Evolutionary conservation across 2,329 filamentous ascomycete genomes (phyloP), one percentile per base, ranked within the genome.

Genomic region (Fusarium marasasianum): DNA sequence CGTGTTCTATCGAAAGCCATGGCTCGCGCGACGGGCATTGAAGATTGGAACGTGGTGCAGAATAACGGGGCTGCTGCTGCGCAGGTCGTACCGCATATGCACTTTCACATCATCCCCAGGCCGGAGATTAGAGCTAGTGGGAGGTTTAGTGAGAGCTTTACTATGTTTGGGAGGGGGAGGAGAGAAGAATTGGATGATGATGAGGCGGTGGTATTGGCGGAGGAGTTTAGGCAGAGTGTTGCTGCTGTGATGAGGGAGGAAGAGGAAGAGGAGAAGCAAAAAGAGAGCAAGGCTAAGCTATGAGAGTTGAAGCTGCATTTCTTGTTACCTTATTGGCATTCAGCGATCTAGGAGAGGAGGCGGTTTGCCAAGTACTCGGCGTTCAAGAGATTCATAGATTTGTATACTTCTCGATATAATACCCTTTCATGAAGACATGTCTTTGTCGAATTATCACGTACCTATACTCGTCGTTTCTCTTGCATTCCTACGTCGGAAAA

Each of bases 21-120:
- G 43, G 88, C 91, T 38, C 87, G 86, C 58, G 90, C 91, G 2
- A 93, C 92, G 6, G 92, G 91, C 15, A 89, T 94, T 4, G 87
- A 87, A 57, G 95, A 98, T 83, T 98, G 96, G 93, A 99, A 99
- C 82, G 91, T 98, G 37, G 94, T 98, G 63, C 96, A 98, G 85
- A 98, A 98, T 81, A 98, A 98, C 77, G 94, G 96, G 22, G 91
- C 91, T 8, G 90, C 94, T 38, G 96, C 96, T 5, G 95, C 95
- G 5, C 96, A 98, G 84, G 94, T 98, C 22, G 95, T 98, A 5
- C 93, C 93, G 29, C 96, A 98, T 82, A 92, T 97, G 55, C 96
- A 99, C 82, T 98, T 97, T 81, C 96, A 99, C 78, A 89, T 98
- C 59, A 97, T 99, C 40, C 96, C 96, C 0, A 86, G 96, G 43